Conservation (phyloP, 1,139 yeast genomes). For the Yarrowia galli region DNA sequence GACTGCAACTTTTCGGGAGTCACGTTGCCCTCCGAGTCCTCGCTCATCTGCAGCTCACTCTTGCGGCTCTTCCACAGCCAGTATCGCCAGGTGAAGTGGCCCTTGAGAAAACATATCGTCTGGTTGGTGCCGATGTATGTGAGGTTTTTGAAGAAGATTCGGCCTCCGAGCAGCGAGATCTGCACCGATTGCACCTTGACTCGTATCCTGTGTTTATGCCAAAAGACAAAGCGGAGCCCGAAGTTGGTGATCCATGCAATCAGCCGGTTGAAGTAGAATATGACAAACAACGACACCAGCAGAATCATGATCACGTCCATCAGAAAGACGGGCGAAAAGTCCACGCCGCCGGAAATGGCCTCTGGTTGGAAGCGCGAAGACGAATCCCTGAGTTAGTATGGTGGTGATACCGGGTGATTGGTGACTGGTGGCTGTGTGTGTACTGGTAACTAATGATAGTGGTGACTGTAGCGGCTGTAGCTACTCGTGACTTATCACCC, state of each 20-base stretch:
- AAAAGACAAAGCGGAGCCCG: constrained; percentile 61
- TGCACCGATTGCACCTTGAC: constrained; percentile 75
- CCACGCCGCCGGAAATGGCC: constrained; percentile 35
- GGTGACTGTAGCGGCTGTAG: too few species aligned
- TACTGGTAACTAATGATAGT: too few species aligned
- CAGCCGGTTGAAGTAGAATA: constrained; percentile 79
- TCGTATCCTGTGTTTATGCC: constrained; percentile 65
- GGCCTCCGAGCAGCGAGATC: constrained; percentile 80
- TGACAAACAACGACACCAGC: constrained; percentile 65
- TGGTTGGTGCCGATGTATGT: constrained; percentile 74
- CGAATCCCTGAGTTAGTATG: constrained; percentile 38
- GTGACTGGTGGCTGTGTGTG: too few species aligned
- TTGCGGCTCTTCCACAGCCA: constrained; percentile 64
- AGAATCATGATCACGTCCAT: constrained; percentile 81
- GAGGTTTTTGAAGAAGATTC: constrained; percentile 77
- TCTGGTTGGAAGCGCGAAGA: constrained; percentile 36
- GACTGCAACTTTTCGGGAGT: constrained; percentile 63
- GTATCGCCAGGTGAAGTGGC: constrained; percentile 86
- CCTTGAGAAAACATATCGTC: constrained; percentile 71
- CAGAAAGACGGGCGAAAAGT: constrained; percentile 80
- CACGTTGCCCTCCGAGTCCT: constrained; percentile 41
- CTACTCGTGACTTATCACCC: too few species aligned
- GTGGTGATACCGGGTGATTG: too few species aligned
- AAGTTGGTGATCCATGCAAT: constrained; percentile 68
- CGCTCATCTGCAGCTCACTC: constrained; percentile 41